Evolutionary conservation across 2,329 filamentous ascomycete species (phyloP), one percentile per base, ranked within the genome.

Genomic region (Aureobasidium sp.): DNA sequence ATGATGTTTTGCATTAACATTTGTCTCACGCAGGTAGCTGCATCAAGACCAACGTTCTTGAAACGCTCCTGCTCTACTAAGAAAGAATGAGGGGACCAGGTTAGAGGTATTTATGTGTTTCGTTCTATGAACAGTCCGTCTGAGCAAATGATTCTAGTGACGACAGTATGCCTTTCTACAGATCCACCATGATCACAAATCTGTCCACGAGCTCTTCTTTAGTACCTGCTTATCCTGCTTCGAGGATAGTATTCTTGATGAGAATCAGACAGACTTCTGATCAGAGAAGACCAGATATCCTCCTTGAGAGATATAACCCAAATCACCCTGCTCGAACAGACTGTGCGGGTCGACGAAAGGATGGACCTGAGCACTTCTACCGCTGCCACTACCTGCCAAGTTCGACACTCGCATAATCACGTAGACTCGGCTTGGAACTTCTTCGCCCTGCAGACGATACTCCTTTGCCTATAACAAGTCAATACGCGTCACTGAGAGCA

Each of bases 281-380:
- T 58, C 55, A 47, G 55, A 58, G 6, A 48, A 58, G 36, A 61
- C 48, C 37, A 53, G 20, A n/a, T 61, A 61, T 9, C 58, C 58
- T 34, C 44, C 48, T 20, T 15, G 58, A 8, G 58, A 8, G 22
- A 39, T 49, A 20, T 20, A 44, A 12, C 31, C 37, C 47, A 61
- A n/a, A 27, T 36, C 37, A 5, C 58, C 48, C 27, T 61, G n/a
- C 22, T 53, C 20, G 15, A 61, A 29, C n/a, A 61, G 31, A 15
- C 48, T n/a, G n/a, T 27, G 15, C 2, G 58, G 58, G 29, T 61
- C 58, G 39, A 61, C 48, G 29, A 52, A 52, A 6, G 58, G 47
- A 7, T 61, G 48, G 12, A 61, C 58, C 1, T 53, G 25, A 22
- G 48, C 58, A 25, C 15, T 36, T 17, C 47, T 48, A 45, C 39